Percentiles rank a stretch among this genome's conserved stretches.
phyloP scores from a whole-genome alignment of 2,329 filamentous ascomycete species.

The Ophiosphaerella narmari region DNA sequence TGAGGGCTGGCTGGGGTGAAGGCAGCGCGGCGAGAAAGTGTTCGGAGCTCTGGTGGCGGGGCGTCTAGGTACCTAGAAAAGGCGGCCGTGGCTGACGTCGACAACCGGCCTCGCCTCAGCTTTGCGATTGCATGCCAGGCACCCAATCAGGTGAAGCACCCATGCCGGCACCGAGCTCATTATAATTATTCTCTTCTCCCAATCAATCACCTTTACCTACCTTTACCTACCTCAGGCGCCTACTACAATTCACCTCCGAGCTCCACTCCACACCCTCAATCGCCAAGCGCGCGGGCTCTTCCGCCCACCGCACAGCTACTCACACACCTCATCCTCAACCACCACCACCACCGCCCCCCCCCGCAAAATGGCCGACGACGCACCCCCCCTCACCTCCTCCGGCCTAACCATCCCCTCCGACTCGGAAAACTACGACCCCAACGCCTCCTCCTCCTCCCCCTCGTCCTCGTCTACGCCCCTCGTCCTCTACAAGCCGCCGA shows the following conservation, averaged over 20 bases:
- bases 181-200: no score
- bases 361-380: constrained; percentile 16
- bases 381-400: constrained; percentile 68
- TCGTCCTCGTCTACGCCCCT: constrained; percentile 68
- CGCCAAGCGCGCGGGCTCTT: constrained; percentile 16
- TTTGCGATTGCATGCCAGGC: no score
- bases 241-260: not conserved
- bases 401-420: constrained; percentile 80
- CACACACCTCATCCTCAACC: constrained; percentile 13
- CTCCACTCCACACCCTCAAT: not conserved
- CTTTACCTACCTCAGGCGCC: no score
- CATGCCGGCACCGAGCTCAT: no score
- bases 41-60: constrained; percentile 6
- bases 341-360: constrained; percentile 1
- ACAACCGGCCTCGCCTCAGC: not conserved
- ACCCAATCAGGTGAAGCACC: no score
- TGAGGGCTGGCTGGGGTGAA: not conserved
- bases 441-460: constrained; percentile 65
- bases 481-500: constrained; percentile 87
- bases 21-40: constrained; percentile 9
- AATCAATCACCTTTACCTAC: no score
- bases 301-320: constrained; percentile 17
- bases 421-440: constrained; percentile 78
- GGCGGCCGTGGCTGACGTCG: constrained; percentile 24
- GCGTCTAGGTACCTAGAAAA: constrained; percentile 14